phyloP scores from a whole-genome alignment of 108 stramenopile genomes.

The Aurantiochytrium sp. region DNA sequence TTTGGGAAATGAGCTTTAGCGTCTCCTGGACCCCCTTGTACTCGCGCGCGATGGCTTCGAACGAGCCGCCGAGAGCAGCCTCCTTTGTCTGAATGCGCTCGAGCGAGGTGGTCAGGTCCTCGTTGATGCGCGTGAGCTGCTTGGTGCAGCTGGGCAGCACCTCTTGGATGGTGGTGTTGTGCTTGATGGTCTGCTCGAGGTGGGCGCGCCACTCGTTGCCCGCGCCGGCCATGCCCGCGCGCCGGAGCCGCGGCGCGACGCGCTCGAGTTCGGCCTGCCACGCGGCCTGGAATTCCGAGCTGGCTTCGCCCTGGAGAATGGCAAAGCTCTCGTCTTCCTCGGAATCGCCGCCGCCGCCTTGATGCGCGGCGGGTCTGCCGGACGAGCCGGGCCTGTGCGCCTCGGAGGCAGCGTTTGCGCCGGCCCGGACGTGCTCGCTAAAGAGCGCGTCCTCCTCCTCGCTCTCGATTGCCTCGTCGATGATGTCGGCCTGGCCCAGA shows the following conservation, averaged over 20 bases:
- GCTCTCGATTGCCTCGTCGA: conserved; percentile 44
- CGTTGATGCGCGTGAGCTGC: conserved; percentile 31
- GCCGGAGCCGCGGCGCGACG: conserved; percentile 50
- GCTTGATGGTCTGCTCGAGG: conserved; percentile 46
- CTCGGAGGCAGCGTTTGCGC: not conserved
- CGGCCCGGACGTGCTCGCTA: conserved; percentile 9
- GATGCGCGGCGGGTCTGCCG: not conserved
- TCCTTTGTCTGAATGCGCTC: conserved; percentile 55
- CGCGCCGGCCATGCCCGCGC: not conserved
- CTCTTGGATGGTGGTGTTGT: not conserved
- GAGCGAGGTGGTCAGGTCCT: conserved; percentile 43
- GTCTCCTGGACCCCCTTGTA: conserved; percentile 37
- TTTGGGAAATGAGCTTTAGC: not conserved
- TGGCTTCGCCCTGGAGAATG: conserved; percentile 43
- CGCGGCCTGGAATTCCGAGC: conserved; percentile 49
- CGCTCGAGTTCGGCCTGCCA: conserved; percentile 65
- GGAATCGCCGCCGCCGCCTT: not conserved
- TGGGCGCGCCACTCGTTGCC: conserved; percentile 63
- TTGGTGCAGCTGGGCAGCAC: conserved; percentile 19
- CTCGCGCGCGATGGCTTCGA: conserved; percentile 38
- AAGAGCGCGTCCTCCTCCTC: conserved; percentile 55
- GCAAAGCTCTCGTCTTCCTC: not conserved
- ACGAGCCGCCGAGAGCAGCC: conserved; percentile 53
- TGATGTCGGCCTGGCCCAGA: conserved; percentile 35
- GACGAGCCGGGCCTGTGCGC: not conserved